These are phyloP conservation scores for Coniella vitis DNA, from an alignment of 2,329 filamentous ascomycete genomes.

Conservation along the genomic window DNA sequence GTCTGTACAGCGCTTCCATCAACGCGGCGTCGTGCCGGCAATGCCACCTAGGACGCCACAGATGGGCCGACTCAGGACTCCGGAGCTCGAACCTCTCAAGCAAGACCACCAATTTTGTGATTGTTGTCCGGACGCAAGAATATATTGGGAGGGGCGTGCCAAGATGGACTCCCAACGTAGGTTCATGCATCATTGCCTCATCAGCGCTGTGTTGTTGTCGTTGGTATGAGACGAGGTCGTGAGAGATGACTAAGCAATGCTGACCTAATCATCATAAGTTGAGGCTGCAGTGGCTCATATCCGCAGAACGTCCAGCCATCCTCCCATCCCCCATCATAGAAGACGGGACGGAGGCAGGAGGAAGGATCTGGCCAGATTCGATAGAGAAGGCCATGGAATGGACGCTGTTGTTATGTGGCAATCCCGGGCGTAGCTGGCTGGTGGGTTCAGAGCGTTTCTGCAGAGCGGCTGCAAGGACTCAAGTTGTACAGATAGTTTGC, in stretches of 20 bases:
- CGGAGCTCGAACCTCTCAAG: slow-evolving; percentile 10
- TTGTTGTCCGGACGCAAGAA: slow-evolving; percentile 6
- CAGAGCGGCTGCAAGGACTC: too few relatives aligned
- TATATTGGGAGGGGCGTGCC: slow-evolving; percentile 3
- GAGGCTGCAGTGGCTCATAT: slow-evolving; percentile 14
- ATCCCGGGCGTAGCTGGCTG: neutral
- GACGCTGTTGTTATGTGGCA: neutral
- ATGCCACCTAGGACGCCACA: slow-evolving; percentile 9
- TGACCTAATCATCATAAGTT: slow-evolving; percentile 15
- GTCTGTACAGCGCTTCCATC: slow-evolving; percentile 1
- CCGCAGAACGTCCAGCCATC: slow-evolving; percentile 1
- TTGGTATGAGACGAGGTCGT: neutral
- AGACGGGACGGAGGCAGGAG: neutral
- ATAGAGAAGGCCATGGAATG: neutral
- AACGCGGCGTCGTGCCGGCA: neutral
- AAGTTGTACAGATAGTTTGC: slow-evolving; percentile 10
- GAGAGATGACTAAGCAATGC: slow-evolving; percentile 13
- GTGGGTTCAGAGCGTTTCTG: neutral
- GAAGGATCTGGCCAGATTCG: neutral
- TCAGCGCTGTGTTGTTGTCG: neutral
- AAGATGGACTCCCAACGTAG: slow-evolving; percentile 16
- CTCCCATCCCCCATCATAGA: neutral
- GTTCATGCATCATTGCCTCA: neutral
- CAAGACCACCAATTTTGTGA: slow-evolving; percentile 6
- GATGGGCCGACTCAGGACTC: slow-evolving; percentile 9